Conservation (phyloP, 257 asterid genomes). For the Nicotiana attenuata region DNA sequence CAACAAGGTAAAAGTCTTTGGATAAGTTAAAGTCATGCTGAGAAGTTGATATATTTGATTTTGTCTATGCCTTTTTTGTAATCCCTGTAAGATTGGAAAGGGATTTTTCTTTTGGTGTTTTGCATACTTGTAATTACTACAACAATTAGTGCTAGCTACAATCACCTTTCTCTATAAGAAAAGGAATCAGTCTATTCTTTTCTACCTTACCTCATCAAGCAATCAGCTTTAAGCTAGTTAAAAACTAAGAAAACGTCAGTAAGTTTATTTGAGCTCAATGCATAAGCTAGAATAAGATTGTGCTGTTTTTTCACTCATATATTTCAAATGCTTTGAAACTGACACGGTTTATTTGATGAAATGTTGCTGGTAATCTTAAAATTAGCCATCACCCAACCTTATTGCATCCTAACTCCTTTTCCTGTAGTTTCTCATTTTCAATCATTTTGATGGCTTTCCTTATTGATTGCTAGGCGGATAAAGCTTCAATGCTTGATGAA, state of each 20-base stretch:
- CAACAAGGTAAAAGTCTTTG: conserved; percentile 55
- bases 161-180: too few species aligned
- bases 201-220: neutral
- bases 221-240: neutral
- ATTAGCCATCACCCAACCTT: neutral
- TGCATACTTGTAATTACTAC: too few species aligned
- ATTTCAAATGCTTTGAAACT: neutral
- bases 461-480: conserved; percentile 61
- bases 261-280: neutral
- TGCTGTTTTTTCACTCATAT: neutral
- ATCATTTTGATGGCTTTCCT: neutral
- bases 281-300: neutral
- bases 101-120: too few species aligned
- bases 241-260: neutral
- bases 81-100: too few species aligned
- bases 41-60: neutral
- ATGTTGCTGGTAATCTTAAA: neutral
- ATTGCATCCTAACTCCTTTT: neutral
- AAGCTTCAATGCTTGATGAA: conserved; percentile 99
- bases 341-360: neutral
- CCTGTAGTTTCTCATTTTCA: conserved; percentile 9
- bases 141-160: too few species aligned
- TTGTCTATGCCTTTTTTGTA: neutral
- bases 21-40: conserved; percentile 12
- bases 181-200: neutral